Evolutionary conservation across 371 early-diverging fungal genomes (phyloP).

Genomic region (Catenaria anguillulae): DNA sequence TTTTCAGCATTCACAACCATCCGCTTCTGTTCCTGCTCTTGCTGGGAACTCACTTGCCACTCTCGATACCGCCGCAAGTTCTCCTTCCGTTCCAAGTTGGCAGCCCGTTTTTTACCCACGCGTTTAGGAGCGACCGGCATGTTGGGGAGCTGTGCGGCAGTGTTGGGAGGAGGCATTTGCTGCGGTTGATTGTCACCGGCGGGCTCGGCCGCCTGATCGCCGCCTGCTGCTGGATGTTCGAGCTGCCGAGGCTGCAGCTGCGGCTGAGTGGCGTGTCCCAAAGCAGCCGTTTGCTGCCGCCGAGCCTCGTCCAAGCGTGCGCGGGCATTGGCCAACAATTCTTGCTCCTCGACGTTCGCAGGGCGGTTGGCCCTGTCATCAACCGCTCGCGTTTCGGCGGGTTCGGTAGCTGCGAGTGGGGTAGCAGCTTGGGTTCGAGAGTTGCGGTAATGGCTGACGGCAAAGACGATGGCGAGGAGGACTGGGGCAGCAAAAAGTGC

Average conservation of each 20-base stretch:
- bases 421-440: background rate
- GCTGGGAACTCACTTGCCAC: background rate
- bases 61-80: constrained; percentile 4
- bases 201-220: background rate
- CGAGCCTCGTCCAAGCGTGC: background rate
- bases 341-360: background rate
- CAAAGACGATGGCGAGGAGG: background rate
- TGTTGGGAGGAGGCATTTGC: background rate
- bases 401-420: background rate
- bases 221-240: background rate
- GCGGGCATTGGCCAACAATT: background rate
- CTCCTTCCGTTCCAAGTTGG: background rate
- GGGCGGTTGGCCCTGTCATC: background rate
- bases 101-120: background rate
- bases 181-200: background rate
- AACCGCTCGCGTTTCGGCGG: background rate
- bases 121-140: background rate
- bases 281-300: background rate
- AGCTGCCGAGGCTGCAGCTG: background rate
- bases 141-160: background rate
- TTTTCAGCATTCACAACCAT: background rate
- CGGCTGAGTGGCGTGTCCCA: background rate
- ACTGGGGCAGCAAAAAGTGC: background rate
- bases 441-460: background rate
- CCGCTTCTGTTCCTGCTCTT: background rate